phyloP scores from a whole-genome alignment of 2,329 filamentous ascomycete genomes.

The Ophiostoma perfectum region DNA sequence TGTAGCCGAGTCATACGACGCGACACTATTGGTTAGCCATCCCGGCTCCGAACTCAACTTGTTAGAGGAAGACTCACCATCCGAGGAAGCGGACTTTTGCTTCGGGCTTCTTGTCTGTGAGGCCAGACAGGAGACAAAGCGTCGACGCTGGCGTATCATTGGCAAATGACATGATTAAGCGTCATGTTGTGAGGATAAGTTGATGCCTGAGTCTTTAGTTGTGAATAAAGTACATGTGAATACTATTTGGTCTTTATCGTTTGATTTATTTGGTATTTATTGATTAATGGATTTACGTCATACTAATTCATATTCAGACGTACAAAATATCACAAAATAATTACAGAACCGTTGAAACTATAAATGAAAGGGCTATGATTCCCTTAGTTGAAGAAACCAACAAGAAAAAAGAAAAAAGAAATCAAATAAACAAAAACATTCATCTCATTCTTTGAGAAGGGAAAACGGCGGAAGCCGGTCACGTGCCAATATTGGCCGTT shows the following conservation, averaged over 20 bases:
- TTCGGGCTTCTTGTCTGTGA: conserved; percentile 47
- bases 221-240: background rate
- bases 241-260: background rate
- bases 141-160: conserved; percentile 47
- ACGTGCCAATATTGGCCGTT: background rate
- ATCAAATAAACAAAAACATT: background rate
- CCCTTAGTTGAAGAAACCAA: no score
- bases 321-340: background rate
- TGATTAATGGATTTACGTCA: background rate
- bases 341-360: no score
- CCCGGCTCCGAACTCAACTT: background rate
- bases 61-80: conserved; percentile 57
- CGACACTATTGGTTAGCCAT: conserved; percentile 36
- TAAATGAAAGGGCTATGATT: no score
- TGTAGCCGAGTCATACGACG: conserved; percentile 45
- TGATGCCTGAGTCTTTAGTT: background rate
- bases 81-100: conserved; percentile 89
- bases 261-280: background rate
- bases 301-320: background rate
- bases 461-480: conserved; percentile 4
- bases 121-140: conserved; percentile 58
- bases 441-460: background rate
- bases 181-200: background rate
- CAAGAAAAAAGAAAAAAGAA: background rate
- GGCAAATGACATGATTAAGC: background rate